A percentile compares a stretch with the other conserved stretches of the same genome.
phyloP scores from a whole-genome alignment of 2,329 filamentous ascomycete species.

The Byssochlamys sp. region DNA sequence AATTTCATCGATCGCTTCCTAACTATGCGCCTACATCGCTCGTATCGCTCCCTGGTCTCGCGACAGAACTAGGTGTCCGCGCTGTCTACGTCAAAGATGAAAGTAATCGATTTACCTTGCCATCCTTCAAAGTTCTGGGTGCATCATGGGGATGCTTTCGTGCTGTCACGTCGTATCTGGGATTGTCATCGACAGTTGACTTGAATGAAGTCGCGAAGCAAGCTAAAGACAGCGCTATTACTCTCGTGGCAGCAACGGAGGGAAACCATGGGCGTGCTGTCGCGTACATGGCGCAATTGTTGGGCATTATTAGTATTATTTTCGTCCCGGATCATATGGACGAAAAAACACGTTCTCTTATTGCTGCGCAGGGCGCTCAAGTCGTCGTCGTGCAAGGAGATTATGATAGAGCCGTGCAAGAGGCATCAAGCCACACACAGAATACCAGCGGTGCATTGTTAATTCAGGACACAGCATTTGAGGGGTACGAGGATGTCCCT shows the following conservation, averaged over 20 bases:
- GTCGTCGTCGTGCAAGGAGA: constrained; percentile 47
- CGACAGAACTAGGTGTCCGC: constrained; percentile 48
- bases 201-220: constrained; percentile 36
- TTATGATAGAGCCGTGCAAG: constrained; percentile 56
- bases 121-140: constrained; percentile 71
- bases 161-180: constrained; percentile 41
- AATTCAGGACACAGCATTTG: constrained; percentile 60
- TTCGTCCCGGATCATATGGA: constrained; percentile 56
- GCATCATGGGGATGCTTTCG: constrained; percentile 63
- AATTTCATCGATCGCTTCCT: constrained; percentile 53
- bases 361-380: constrained; percentile 53
- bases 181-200: constrained; percentile 33
- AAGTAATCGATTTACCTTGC: constrained; percentile 56
- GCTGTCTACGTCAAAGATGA: constrained; percentile 63
- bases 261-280: constrained; percentile 70
- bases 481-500: constrained; percentile 53
- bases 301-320: constrained; percentile 49
- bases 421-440: constrained; percentile 35
- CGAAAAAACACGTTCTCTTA: constrained; percentile 42
- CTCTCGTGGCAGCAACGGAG: constrained; percentile 57
- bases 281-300: constrained; percentile 54
- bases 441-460: constrained; percentile 40
- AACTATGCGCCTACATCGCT: constrained; percentile 50
- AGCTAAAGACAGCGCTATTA: constrained; percentile 25
- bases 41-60: constrained; percentile 43